Base-by-base conservation (phyloP, 2,329 filamentous ascomycete species). In the Ceratocystis papillata region DNA sequence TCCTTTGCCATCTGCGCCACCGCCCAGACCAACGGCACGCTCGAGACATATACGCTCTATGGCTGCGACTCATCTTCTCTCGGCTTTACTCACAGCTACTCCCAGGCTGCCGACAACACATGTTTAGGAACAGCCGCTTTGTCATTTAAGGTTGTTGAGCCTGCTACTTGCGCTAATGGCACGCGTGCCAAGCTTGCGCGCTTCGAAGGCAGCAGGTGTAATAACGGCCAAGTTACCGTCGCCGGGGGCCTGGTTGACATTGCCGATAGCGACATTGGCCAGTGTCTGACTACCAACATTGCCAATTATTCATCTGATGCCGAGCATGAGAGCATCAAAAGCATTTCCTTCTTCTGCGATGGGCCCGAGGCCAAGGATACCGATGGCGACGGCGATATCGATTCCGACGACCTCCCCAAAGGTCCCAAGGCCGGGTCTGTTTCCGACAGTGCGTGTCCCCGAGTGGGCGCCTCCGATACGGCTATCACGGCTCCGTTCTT, bases 121-220 rank as follows among this genome's bases (percentile, higher is more conserved):
- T 69, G 68, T 33, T 65, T 69, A 12, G 67, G 62, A 30, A 66
- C 66, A n/a, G 65, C 63, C 20, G 61, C 55, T 37, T 64, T 66
- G 60, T 67, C 68, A 6, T 68, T 69, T 55, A 62, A 65, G 57
- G 61, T 69, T 37, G 33, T 66, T 41, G 59, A 65, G 60, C 67
- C 67, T 12, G 67, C 68, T 15, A 28, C 55, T 12, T 69, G 68
- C 37, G 64, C 68, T 12, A 69, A 69, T 63, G 68, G 68, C 65
- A 68, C 68, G 44, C 68, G 67, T 20, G 68, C 68, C 28, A 67
- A 68, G 25, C 67, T 69, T 10, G 68, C 68, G 20, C 67, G 68
- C 7, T 69, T 67, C 46, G 68, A 69, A 57, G 68, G 68, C 5
- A 62, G 63, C 12, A 62, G 65, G 28, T 69, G 68, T 44, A 69